These are phyloP conservation scores for Postia placenta DNA, from an alignment of 768 basidiomycete species.

Conservation along the genomic window DNA sequence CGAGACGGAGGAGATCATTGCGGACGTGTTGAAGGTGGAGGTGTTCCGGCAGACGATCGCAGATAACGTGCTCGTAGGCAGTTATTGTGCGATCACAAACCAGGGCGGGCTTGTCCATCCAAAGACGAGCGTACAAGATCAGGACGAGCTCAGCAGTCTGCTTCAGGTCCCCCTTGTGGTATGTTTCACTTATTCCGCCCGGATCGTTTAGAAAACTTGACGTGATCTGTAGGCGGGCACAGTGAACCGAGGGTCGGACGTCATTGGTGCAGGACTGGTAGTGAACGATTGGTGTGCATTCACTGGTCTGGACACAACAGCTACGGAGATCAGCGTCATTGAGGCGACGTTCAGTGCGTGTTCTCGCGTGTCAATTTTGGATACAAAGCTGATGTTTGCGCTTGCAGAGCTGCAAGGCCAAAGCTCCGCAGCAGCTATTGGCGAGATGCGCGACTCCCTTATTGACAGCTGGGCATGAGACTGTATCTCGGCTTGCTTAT, in stretches of 20 bases:
- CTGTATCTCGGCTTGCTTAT: not conserved
- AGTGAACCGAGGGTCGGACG: conserved; percentile 97
- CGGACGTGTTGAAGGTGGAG: conserved; percentile 97
- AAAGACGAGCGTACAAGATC: conserved; percentile 93
- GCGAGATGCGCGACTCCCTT: conserved; percentile 53
- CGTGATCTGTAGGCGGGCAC: conserved; percentile 73
- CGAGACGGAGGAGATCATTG: conserved; percentile 99
- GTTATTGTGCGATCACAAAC: conserved; percentile 92
- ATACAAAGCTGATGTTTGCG: conserved; percentile 3
- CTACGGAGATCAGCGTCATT: conserved; percentile 97
- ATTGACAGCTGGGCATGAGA: conserved; percentile 81
- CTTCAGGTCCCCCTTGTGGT: conserved; percentile 94
- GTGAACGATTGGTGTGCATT: conserved; percentile 99
- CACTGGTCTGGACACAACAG: conserved; percentile 98
- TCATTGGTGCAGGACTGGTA: conserved; percentile 94
- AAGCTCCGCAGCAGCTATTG: conserved; percentile 46
- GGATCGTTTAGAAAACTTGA: not conserved
- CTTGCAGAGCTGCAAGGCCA: conserved; percentile 50
- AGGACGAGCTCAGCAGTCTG: conserved; percentile 92
- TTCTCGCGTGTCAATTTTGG: conserved; percentile 5
- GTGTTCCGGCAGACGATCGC: conserved; percentile 98
- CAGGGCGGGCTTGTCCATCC: conserved; percentile 98
- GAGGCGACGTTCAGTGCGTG: conserved; percentile 94
- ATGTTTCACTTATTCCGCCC: not conserved
- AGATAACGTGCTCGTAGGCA: conserved; percentile 94